A percentile compares a stretch with the other conserved stretches of the same genome.
These are phyloP conservation scores for Proliferodiscus dingleyae DNA, from an alignment of 2,329 filamentous ascomycete genomes.

Conservation along the genomic window DNA sequence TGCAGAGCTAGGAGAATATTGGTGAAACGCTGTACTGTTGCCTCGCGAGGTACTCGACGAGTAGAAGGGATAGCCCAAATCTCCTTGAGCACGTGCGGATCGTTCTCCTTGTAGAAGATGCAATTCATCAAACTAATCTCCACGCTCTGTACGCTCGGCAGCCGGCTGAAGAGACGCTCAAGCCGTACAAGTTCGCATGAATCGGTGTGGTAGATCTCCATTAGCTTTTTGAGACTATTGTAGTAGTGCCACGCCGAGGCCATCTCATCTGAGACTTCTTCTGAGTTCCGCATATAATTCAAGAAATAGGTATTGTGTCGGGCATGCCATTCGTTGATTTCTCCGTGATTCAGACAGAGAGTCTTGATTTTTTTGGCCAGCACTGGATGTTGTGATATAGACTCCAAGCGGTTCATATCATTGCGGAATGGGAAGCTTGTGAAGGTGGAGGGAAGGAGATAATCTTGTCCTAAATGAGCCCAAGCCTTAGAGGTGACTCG, in stretches of 20 bases:
- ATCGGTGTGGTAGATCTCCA: constrained; percentile 20
- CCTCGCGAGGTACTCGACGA: constrained; percentile 17
- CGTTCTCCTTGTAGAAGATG: constrained; percentile 15
- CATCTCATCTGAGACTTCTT: constrained; percentile 25
- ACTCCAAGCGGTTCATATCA: constrained; percentile 20
- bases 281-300: constrained; percentile 24
- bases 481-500: constrained; percentile 21
- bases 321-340: constrained; percentile 29
- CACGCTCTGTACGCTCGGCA: constrained; percentile 21
- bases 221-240: constrained; percentile 27
- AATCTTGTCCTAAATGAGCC: constrained; percentile 22
- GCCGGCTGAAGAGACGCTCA: constrained; percentile 11
- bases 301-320: constrained; percentile 29
- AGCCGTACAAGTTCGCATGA: constrained; percentile 18
- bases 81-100: constrained; percentile 16
- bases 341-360: constrained; percentile 24
- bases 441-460: constrained; percentile 20
- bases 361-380: constrained; percentile 18
- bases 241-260: constrained; percentile 31
- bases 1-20: constrained; percentile 16
- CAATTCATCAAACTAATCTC: constrained; percentile 20
- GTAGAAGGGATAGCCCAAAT: constrained; percentile 27
- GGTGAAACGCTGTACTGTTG: constrained; percentile 21
- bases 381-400: constrained; percentile 20
- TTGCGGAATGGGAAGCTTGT: constrained; percentile 19